A percentile compares a stretch with the other conserved stretches of the same genome.
phyloP scores from a whole-genome alignment of 352 stramenopile genomes.

The Globisporangium heterothallicum region DNA sequence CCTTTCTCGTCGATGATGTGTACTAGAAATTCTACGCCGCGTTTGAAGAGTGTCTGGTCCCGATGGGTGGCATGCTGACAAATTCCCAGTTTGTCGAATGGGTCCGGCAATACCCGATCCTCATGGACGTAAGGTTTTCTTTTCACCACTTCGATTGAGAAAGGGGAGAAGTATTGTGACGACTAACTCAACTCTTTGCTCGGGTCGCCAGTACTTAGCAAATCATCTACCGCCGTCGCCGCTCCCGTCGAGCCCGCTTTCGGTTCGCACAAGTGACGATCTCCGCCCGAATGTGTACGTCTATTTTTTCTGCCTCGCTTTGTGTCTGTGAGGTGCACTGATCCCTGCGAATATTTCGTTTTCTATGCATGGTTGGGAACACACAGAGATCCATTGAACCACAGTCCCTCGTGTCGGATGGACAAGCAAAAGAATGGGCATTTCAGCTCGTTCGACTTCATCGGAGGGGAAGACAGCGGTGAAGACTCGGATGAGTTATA shows the following conservation, averaged over 20 bases:
- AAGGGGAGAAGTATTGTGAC: too few relatives aligned
- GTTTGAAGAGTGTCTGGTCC: conserved; percentile 70
- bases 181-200: too few relatives aligned
- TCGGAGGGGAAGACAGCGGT: conserved; percentile 77
- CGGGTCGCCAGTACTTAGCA: conserved; percentile 32
- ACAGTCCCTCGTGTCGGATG: conserved; percentile 59
- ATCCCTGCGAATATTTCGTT: not conserved
- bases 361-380: conserved; percentile 1
- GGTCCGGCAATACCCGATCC: conserved; percentile 56
- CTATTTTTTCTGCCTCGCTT: not conserved
- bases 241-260: conserved; percentile 26
- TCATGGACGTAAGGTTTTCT: conserved; percentile 64
- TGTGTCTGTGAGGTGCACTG: not conserved
- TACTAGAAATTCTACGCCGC: conserved; percentile 52
- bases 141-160: too few relatives aligned
- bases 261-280: conserved; percentile 38
- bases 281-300: conserved; percentile 33
- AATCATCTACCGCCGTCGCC: conserved; percentile 37
- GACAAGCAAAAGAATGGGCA: conserved; percentile 27
- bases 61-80: conserved; percentile 41
- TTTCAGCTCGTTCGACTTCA: conserved; percentile 77
- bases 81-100: conserved; percentile 71
- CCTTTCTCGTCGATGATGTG: not conserved
- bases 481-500: conserved; percentile 74
- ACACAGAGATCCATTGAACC: conserved; percentile 63